Evolutionary conservation across 2,329 filamentous ascomycete species (phyloP), one percentile per base, ranked within the genome.

Genomic region (Colletotrichum sp.): DNA sequence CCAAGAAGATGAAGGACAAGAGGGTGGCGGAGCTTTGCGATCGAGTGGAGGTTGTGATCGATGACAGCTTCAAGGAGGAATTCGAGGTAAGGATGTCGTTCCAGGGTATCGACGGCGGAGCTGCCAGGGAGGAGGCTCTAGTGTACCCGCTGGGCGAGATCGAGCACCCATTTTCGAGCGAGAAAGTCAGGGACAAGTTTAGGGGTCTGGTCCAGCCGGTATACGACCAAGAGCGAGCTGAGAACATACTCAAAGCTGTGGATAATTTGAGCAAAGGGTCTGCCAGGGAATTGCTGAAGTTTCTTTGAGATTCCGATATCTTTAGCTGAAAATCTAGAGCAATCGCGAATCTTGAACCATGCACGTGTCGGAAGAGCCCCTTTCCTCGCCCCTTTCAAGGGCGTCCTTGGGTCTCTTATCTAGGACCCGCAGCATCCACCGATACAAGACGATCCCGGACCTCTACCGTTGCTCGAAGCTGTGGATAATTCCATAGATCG

Each of bases 141-240:
- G 62, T 76, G 8, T 76, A 71, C 24, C 77, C 78, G 6, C 66
- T 78, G 13, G 78, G 78, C 31, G 78, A 80, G 63, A 65, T 73
- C 21, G 70, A 78, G 47, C 71, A 79, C 62, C 77, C 77, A 0
- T 77, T 79, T 33, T 72, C 72, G 9, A 74, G 68, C 18, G 76
- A 78, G 38, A 72, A 65, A 12, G 76, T 80, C n/a, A 75, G 76
- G 15, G 57, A 64, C 7, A 79, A 80, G 64, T 78, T 80, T 54
- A 62, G 77, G n/a, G 73, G 77, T 33, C 65, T 79, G 36, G 78
- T 76, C 18, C 59, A 55, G 16, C 64, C 76, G 12, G 74, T 77
- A 9, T 78, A 71, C 34, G 71, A 55, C 43, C 21, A 31, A 7
- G 9, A 24, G 6, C 59, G 21, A 16, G 21, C 59, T 11, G 29